Conservation (phyloP, 108 stramenopile genomes). For the Mediolabrus comicus region DNA sequence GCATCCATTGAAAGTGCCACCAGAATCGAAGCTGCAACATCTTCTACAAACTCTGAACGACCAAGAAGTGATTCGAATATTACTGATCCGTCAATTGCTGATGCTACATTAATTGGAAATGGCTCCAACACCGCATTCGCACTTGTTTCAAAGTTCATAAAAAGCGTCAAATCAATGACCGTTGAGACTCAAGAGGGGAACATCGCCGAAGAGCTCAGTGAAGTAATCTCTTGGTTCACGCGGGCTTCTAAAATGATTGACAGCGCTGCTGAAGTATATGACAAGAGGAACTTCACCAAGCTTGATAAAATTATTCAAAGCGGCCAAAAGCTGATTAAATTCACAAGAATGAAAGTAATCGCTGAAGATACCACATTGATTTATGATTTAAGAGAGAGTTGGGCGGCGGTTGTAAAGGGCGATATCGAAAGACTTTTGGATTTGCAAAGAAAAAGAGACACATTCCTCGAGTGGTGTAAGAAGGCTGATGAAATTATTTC, state of each 20-base stretch:
- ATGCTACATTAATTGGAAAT: conserved; percentile 10
- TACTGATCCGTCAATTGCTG: conserved; percentile 4
- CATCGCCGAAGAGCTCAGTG: conserved; percentile 48
- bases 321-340: conserved; percentile 49
- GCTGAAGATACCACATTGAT: conserved; percentile 38
- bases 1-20: neutral
- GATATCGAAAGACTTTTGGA: conserved; percentile 56
- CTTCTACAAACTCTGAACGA: neutral
- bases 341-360: conserved; percentile 22
- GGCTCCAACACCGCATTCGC: conserved; percentile 24
- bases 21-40: neutral
- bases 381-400: conserved; percentile 42
- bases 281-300: conserved; percentile 60
- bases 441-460: conserved; percentile 52
- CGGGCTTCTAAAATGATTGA: conserved; percentile 52
- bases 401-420: conserved; percentile 50
- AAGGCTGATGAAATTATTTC: conserved; percentile 49
- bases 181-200: conserved; percentile 54
- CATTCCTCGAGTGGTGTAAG: conserved; percentile 67
- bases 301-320: conserved; percentile 65
- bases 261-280: conserved; percentile 51
- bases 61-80: conserved; percentile 8
- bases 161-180: conserved; percentile 41
- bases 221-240: conserved; percentile 34
- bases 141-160: conserved; percentile 44